Conservation (phyloP, 352 stramenopile genomes). For the Phytophthora pini region DNA sequence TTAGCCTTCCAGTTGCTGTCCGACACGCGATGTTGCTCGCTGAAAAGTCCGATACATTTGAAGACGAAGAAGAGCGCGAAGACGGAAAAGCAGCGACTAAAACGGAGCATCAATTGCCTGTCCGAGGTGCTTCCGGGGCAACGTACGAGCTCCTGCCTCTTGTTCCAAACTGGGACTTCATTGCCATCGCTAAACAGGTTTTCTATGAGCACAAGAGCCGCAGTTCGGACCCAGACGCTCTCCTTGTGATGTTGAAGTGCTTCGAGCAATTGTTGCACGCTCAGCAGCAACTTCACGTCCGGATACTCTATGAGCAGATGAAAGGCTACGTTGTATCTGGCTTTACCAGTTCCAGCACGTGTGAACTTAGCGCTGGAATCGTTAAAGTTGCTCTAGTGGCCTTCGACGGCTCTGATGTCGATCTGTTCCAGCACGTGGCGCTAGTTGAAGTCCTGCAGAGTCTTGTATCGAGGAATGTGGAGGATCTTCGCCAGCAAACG, state of each 20-base stretch:
- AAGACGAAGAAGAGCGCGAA: conserved; percentile 5
- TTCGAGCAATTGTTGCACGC: conserved; percentile 50
- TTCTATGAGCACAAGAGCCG: conserved; percentile 68
- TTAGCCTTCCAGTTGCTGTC: conserved; percentile 58
- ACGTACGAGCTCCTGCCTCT: conserved; percentile 57
- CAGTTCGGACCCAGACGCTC: conserved; percentile 40
- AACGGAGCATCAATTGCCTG: conserved; percentile 48
- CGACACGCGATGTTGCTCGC: conserved; percentile 46
- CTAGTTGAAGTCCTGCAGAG: conserved; percentile 48
- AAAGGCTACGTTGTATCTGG: conserved; percentile 53
- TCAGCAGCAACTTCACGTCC: conserved; percentile 25
- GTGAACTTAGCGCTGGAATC: conserved; percentile 43
- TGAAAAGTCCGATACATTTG: conserved; percentile 3
- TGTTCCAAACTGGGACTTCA: conserved; percentile 61
- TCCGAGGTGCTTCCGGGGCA: conserved; percentile 61
- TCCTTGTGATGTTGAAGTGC: conserved; percentile 64
- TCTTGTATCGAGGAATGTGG: conserved; percentile 56
- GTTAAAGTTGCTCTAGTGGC: conserved; percentile 32
- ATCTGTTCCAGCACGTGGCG: conserved; percentile 44
- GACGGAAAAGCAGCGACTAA: neutral
- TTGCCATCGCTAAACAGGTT: conserved; percentile 76
- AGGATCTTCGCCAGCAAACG: conserved; percentile 68
- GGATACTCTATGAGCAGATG: conserved; percentile 68
- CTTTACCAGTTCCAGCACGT: conserved; percentile 45
- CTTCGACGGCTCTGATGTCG: conserved; percentile 18